Base-by-base conservation (phyloP, 441 rosid genomes). In the Corymbia calophylla region DNA sequence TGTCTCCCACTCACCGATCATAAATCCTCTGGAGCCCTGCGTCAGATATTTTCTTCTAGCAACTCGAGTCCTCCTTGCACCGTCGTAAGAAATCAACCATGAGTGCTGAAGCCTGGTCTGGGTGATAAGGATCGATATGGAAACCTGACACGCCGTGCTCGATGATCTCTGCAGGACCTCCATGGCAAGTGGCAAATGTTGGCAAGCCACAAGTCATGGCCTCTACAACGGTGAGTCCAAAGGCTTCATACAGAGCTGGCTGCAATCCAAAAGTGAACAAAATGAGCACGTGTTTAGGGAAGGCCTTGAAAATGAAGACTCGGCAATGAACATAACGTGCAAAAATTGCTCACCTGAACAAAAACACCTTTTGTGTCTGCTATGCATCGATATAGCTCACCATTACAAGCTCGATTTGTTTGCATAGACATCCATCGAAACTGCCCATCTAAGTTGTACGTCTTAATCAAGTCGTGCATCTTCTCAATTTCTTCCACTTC, bases 241-340 rank as follows among this genome's bases (percentile, higher is more conserved):
- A 98, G 64, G 97, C 98, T 96, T 98, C 99, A 70, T 97, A 97
- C 90, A 97, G 95, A 6, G 99, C 99, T 90, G 99, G 99, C 99
- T 98, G 94, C 87, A 5, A 15, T 86, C 87, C 87, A 90, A 54
- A 88, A 32, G 48, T 55, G 85, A 86, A 73, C 5, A 23, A 53
- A 53, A 77, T 53, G 15, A 35, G 86, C 44, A 86, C n/a, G 17
- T 58, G 17, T 51, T 39, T 21, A 80, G 49, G 21, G 27, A 25
- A 48, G 49, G 53, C 87, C 64, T 31, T 27, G 48, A 21, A 53
- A 48, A 32, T 47, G 27, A 4, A 85, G 9, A 48, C 35, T 39
- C 60, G 51, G 39, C 39, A 16, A 88, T 19, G 27, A 19, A 17
- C 53, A 17, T 49, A 77, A 31, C n/a, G 25, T 25, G 62, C 60